Conservation (phyloP, 2,329 filamentous ascomycete species). For the Xylariales sp. region DNA sequence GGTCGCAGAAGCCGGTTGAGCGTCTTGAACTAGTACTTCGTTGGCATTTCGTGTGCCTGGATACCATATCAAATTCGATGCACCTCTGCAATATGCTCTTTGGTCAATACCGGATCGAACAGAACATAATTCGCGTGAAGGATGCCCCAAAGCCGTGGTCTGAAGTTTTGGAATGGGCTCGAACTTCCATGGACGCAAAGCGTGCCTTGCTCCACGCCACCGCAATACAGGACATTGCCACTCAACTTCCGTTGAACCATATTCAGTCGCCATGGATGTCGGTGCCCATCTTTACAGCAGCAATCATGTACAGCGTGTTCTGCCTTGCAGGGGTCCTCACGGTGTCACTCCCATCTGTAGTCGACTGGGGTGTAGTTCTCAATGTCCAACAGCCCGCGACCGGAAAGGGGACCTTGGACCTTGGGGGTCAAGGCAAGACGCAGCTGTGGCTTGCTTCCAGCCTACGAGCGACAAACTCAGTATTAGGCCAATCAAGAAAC, state of each 20-base stretch:
- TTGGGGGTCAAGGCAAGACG: neutral
- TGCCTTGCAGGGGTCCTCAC: slow-evolving; percentile 3
- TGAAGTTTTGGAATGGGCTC: neutral
- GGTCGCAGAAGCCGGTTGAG: slow-evolving; percentile 1
- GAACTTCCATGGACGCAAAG: neutral
- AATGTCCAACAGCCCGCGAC: neutral
- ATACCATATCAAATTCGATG: neutral
- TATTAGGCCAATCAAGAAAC: slow-evolving; percentile 1
- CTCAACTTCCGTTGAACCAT: slow-evolving; percentile 3
- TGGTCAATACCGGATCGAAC: neutral
- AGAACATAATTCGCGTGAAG: neutral
- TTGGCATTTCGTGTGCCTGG: slow-evolving; percentile 5
- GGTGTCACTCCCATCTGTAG: slow-evolving; percentile 1
- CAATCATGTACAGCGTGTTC: neutral
- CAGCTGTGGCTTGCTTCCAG: slow-evolving; percentile 2
- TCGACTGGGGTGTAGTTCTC: slow-evolving; percentile 4
- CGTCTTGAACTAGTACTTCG: neutral
- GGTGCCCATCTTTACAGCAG: slow-evolving; percentile 5
- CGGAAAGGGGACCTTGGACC: neutral
- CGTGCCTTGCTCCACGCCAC: slow-evolving; percentile 6
- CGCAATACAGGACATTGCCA: slow-evolving; percentile 4
- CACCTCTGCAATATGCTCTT: neutral
- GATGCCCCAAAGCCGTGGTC: neutral
- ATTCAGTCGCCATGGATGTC: slow-evolving; percentile 7
- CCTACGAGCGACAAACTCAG: neutral